These are phyloP conservation scores for Vaccinium macrocarpon DNA, from an alignment of 148 eudicot species.

Conservation along the genomic window DNA sequence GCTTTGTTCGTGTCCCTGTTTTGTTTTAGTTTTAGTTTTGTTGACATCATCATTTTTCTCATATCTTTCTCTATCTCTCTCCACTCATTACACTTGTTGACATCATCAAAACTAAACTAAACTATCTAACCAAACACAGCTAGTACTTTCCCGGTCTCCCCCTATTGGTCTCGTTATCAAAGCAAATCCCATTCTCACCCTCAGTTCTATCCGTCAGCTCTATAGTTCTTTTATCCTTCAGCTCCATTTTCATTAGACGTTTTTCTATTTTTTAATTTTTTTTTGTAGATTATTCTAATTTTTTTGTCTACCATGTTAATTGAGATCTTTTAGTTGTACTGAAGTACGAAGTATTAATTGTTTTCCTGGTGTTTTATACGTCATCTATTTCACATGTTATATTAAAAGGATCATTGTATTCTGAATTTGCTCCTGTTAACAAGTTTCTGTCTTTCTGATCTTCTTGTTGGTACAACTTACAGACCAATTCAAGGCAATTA, in stretches of 20 bases:
- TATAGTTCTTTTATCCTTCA: neutral
- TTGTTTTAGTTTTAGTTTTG: too few relatives aligned
- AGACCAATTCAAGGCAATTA: conserved; percentile 52
- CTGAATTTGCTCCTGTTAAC: neutral
- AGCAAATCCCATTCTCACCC: neutral
- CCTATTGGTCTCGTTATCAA: neutral
- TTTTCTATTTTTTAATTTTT: too few relatives aligned
- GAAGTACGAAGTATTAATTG: neutral
- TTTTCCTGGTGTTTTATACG: neutral
- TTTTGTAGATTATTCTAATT: too few relatives aligned
- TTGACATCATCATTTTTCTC: too few relatives aligned
- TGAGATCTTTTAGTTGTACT: neutral
- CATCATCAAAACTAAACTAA: too few relatives aligned
- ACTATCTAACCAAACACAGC: too few relatives aligned
- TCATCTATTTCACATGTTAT: neutral
- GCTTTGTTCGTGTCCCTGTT: too few relatives aligned
- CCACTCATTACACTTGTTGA: too few relatives aligned
- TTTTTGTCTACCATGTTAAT: neutral
- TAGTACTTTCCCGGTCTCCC: neutral
- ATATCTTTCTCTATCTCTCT: too few relatives aligned
- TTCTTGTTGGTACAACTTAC: conserved; percentile 5
- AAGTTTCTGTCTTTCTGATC: neutral
- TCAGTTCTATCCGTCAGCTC: neutral
- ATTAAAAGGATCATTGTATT: neutral
- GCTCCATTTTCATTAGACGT: neutral